These are phyloP conservation scores for Ascochyta fabae DNA, from an alignment of 2,329 filamentous ascomycete genomes.

Conservation along the genomic window DNA sequence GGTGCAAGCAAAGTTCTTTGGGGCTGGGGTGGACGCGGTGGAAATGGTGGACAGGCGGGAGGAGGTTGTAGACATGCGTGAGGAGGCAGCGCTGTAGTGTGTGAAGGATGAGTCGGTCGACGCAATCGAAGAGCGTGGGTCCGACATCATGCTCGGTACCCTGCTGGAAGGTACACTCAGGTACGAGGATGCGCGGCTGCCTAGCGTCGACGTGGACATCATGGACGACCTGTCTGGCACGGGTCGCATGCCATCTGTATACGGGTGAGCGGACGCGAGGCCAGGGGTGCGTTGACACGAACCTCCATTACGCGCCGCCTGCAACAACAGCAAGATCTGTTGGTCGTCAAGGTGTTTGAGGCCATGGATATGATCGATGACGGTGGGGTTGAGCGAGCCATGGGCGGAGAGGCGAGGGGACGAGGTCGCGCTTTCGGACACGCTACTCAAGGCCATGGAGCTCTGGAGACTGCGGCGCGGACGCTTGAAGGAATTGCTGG, in stretches of 20 bases:
- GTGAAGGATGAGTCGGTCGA: conserved; percentile 49
- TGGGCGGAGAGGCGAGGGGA: conserved; percentile 45
- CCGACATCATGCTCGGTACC: conserved; percentile 47
- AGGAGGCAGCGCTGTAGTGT: conserved; percentile 47
- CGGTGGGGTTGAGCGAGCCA: conserved; percentile 43
- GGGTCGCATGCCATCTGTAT: conserved; percentile 45
- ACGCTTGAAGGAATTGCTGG: conserved; percentile 46
- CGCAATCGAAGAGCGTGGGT: conserved; percentile 46
- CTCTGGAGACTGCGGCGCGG: conserved; percentile 48
- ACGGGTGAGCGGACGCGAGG: conserved; percentile 28
- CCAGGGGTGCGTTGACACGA: conserved; percentile 23
- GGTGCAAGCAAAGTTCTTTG: conserved; percentile 53
- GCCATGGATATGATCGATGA: conserved; percentile 50
- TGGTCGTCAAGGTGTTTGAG: conserved; percentile 50
- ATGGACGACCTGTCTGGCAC: conserved; percentile 46
- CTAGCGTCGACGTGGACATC: conserved; percentile 40
- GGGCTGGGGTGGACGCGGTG: conserved; percentile 39
- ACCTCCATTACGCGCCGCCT: conserved; percentile 49
- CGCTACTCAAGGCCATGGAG: conserved; percentile 45
- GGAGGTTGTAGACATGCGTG: conserved; percentile 46
- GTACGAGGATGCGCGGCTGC: conserved; percentile 47
- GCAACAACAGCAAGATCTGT: conserved; percentile 47
- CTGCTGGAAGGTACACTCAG: conserved; percentile 48
- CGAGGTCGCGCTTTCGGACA: conserved; percentile 46
- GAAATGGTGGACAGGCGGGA: conserved; percentile 47